Evolutionary conservation across 805 yeast genomes (phyloP), one percentile per base, ranked within the genome.

Genomic region (Saturnispora zaruensis): DNA sequence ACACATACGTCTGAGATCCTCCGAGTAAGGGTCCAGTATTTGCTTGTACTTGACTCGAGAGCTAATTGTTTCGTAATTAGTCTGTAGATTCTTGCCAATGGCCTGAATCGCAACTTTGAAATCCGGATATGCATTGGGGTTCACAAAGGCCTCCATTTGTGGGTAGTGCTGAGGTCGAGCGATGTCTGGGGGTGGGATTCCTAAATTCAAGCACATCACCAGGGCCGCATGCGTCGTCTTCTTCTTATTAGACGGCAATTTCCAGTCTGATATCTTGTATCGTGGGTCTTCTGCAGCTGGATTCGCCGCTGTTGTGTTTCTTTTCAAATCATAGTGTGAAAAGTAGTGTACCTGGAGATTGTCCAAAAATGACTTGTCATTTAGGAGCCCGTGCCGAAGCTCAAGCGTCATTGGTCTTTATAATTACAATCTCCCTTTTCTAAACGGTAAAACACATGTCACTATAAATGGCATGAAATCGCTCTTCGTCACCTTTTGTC

Each of bases 151-250:
- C 70, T 93, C 99, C 38, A 82, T 68, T 56, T 83, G 81, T 1
- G 99, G 96, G 59, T 95, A 86, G 1, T 96, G 97, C 54, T 86
- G 88, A 0, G 97, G 88, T 63, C 89, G 87, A 62, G 87, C 80
- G 25, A 90, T 81, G 66, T 93, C 99, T 0, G 99, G 99, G 2
- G 99, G 99, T 57, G 91, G 98, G 1, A 93, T 96, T 7, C 98
- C 97, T 24, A 91, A 67, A 62, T 93, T 93, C 36, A 93, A 71
- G 65, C 99, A 93, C 45, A 93, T 70, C 45, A 93, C 89, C 7
- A 93, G 71, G 14, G 96, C 97, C 0, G 97, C 99, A 49, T 87
- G 82, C 11, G 90, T 88, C 1, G 99, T 93, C 62, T 90, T 86
- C 61, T 86, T 96, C 41, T 96, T 78, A 57, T 89, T 96, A 53